phyloP scores from a whole-genome alignment of 2,329 filamentous ascomycete species.

The Cladosporium oxysporum region DNA sequence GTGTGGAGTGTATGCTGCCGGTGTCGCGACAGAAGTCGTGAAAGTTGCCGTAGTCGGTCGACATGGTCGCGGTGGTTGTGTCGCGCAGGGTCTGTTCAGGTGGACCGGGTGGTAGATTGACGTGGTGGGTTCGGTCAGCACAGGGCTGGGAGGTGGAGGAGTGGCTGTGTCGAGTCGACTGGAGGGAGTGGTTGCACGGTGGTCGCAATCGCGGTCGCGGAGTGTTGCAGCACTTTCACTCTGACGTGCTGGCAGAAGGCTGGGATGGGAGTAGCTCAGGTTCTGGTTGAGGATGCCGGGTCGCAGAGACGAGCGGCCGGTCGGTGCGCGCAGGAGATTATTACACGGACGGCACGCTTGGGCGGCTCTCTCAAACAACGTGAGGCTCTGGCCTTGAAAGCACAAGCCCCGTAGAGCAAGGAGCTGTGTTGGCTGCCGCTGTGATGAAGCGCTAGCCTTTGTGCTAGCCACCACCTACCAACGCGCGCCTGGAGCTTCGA shows the following conservation, averaged over 20 bases:
- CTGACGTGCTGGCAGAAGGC: not conserved
- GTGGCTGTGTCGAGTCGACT: constrained; percentile 4
- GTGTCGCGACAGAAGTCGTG: constrained; percentile 53
- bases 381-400: constrained; percentile 11
- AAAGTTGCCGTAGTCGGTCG: constrained; percentile 39
- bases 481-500: not conserved
- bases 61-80: constrained; percentile 16
- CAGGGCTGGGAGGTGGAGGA: not conserved
- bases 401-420: not conserved
- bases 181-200: not conserved
- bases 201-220: constrained; percentile 11
- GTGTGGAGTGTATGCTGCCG: constrained; percentile 41
- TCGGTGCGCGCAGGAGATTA: constrained; percentile 3
- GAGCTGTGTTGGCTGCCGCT: constrained; percentile 14
- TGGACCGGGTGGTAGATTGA: constrained; percentile 4
- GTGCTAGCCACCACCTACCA: not conserved
- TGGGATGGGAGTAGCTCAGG: not conserved
- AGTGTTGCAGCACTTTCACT: not conserved
- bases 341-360: constrained; percentile 14
- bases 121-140: not conserved
- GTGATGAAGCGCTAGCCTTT: not conserved
- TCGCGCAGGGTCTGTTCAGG: constrained; percentile 16
- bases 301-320: constrained; percentile 3
- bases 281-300: constrained; percentile 7
- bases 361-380: constrained; percentile 15